Percentiles rank a stretch among this genome's conserved stretches.
Conservation (phyloP, 1,284 basidiomycete genomes). For the Phlebopus sp. region DNA sequence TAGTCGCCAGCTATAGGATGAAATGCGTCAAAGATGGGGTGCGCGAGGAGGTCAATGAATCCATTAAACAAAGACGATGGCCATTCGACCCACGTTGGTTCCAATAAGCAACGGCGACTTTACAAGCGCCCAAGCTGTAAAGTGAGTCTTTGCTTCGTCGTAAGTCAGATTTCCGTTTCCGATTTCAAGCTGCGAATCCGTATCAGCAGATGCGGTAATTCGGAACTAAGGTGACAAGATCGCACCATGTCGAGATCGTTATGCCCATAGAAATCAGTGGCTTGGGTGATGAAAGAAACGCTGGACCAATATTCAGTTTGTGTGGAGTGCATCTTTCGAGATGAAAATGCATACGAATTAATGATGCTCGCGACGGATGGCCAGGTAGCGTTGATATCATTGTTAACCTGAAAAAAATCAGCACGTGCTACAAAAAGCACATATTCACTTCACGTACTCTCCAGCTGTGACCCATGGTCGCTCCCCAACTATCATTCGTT, state of each 20-base stretch:
- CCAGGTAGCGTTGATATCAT: constrained; percentile 33
- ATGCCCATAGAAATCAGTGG: constrained; percentile 42
- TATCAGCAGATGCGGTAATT: constrained; percentile 8
- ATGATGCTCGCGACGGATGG: constrained; percentile 37
- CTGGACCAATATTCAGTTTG: constrained; percentile 20
- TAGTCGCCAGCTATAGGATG: constrained; percentile 43
- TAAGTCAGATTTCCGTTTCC: constrained; percentile 43
- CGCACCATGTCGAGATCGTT: constrained; percentile 47
- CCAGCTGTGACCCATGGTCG: constrained; percentile 47
- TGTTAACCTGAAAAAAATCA: constrained; percentile 14
- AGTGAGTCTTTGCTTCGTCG: constrained; percentile 45
- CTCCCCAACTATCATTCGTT: constrained; percentile 17
- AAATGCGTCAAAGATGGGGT: background rate
- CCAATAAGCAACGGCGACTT: constrained; percentile 47
- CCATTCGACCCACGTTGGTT: constrained; percentile 25
- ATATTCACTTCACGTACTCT: constrained; percentile 34
- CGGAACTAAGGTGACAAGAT: background rate
- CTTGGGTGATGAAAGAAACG: constrained; percentile 43
- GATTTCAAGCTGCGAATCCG: constrained; percentile 38
- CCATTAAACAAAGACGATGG: too few relatives aligned
- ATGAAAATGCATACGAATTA: constrained; percentile 28
- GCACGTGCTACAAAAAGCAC: background rate
- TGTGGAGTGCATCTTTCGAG: background rate
- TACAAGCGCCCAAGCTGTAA: constrained; percentile 48
- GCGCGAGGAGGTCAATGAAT: constrained; percentile 17